Conservation (phyloP, 192 early-diverging fungal genomes). For the Diversispora eburnea region DNA sequence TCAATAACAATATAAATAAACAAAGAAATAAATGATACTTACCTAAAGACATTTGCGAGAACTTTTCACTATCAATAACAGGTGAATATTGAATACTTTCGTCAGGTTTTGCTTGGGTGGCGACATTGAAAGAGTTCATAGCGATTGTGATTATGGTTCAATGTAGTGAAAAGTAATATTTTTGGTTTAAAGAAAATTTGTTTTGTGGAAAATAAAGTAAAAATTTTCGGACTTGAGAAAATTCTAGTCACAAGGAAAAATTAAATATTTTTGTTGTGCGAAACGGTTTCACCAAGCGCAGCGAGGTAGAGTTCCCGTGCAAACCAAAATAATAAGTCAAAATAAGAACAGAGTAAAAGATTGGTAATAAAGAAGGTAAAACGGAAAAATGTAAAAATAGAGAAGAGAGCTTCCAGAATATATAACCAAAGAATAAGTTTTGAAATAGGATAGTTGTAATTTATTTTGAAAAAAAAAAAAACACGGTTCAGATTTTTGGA, state of each 20-base stretch:
- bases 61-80: neutral
- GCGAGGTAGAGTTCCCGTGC: slow-evolving; percentile 21
- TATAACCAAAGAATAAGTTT: no score
- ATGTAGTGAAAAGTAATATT: neutral
- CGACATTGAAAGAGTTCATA: slow-evolving; percentile 11
- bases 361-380: neutral
- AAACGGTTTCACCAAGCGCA: slow-evolving; percentile 29
- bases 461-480: no score
- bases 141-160: neutral
- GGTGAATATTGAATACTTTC: slow-evolving; percentile 6
- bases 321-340: neutral
- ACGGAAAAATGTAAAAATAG: neutral
- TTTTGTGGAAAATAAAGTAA: neutral
- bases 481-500: no score
- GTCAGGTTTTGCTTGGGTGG: neutral
- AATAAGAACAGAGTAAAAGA: neutral
- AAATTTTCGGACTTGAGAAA: neutral
- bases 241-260: neutral
- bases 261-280: neutral
- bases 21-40: neutral
- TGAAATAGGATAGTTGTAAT: no score
- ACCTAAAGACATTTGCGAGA: neutral
- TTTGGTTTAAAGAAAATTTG: neutral
- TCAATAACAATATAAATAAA: neutral
- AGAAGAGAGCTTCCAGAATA: no score